Percentiles rank a stretch among this genome's conserved stretches.
phyloP scores from a whole-genome alignment of 2,329 filamentous ascomycete species.

The Diaporthe citrichinensis region DNA sequence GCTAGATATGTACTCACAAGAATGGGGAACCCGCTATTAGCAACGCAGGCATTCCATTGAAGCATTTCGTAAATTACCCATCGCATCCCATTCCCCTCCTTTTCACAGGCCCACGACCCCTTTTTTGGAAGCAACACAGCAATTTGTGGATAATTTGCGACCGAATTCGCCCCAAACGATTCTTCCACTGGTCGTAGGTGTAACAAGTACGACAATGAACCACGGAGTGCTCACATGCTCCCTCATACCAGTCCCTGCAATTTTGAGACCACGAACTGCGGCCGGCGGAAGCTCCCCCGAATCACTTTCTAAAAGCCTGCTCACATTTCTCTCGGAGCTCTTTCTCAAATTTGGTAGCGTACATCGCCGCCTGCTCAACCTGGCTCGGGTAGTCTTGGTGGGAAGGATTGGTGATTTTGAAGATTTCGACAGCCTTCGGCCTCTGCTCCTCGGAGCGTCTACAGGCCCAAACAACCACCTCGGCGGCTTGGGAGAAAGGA shows the following conservation, averaged over 20 bases:
- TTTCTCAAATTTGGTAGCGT: not conserved
- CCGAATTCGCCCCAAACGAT: not conserved
- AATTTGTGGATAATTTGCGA: not conserved
- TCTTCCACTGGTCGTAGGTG: not conserved
- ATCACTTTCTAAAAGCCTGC: not conserved
- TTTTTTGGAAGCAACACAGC: not conserved
- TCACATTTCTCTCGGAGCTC: slow-evolving; percentile 3
- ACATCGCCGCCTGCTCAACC: not conserved
- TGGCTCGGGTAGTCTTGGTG: not conserved
- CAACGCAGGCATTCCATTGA: not conserved
- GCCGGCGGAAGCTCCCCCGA: too few species aligned
- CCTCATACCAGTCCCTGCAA: not conserved
- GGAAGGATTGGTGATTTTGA: not conserved
- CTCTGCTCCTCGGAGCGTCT: not conserved
- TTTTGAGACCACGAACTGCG: not conserved
- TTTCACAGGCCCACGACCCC: not conserved
- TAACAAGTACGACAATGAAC: not conserved
- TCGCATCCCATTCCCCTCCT: too few species aligned
- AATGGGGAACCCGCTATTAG: too few species aligned
- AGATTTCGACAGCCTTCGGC: not conserved
- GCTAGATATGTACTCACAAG: not conserved
- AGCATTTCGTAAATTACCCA: not conserved
- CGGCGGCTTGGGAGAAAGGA: not conserved
- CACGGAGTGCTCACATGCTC: not conserved
- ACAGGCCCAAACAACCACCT: not conserved